Conservation (phyloP, 805 yeast species). For the Pichia thaimueangensis region DNA sequence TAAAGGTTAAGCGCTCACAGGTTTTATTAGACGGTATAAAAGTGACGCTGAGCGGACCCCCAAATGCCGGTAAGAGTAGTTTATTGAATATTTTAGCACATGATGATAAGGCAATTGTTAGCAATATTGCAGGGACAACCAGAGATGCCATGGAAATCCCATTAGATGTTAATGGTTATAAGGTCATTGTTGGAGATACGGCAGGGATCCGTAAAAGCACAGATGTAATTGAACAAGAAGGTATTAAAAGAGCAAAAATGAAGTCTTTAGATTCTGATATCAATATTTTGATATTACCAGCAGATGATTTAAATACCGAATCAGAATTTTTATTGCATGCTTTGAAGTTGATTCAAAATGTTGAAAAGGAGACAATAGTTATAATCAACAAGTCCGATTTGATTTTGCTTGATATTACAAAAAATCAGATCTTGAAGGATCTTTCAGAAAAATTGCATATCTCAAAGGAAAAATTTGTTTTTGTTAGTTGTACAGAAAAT, state of each 20-base stretch:
- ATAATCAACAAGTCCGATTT: slow-evolving; percentile 61
- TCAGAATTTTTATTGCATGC: slow-evolving; percentile 37
- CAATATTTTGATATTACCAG: slow-evolving; percentile 58
- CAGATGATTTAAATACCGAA: slow-evolving; percentile 28
- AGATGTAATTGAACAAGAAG: slow-evolving; percentile 50
- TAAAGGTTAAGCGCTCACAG: slow-evolving; percentile 49
- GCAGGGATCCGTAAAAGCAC: slow-evolving; percentile 71
- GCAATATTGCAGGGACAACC: slow-evolving; percentile 90
- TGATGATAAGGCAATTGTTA: slow-evolving; percentile 84
- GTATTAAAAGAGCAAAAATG: slow-evolving; percentile 68
- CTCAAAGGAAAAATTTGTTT: slow-evolving; percentile 19
- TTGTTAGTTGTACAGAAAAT: slow-evolving; percentile 54
- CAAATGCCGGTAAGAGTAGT: slow-evolving; percentile 95
- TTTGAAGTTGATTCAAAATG: slow-evolving; percentile 17
- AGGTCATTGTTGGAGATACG: slow-evolving; percentile 81
- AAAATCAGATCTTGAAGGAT: slow-evolving; percentile 17
- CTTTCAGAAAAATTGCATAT: slow-evolving; percentile 25
- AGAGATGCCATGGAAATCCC: slow-evolving; percentile 82
- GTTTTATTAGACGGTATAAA: slow-evolving; percentile 67
- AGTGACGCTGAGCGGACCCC: slow-evolving; percentile 76
- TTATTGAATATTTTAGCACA: slow-evolving; percentile 68
- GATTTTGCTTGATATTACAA: slow-evolving; percentile 12
- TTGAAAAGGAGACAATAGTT: slow-evolving; percentile 28
- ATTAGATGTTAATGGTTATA: slow-evolving; percentile 75
- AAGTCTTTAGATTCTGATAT: slow-evolving; percentile 60